phyloP scores from a whole-genome alignment of 1,284 basidiomycete species.

The Naganishia cerealis region DNA sequence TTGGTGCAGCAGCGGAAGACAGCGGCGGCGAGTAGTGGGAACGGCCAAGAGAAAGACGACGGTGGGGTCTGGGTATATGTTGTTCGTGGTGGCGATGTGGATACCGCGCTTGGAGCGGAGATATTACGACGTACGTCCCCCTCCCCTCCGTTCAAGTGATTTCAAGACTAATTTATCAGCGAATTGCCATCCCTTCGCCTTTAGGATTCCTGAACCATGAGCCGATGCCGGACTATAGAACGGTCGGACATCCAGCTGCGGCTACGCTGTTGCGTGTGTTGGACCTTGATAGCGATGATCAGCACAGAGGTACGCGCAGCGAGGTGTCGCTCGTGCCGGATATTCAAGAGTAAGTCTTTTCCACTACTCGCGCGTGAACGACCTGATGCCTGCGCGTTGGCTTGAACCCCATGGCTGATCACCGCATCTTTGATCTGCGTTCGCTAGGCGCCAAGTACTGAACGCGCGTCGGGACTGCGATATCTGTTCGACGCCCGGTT shows the following conservation, averaged over 20 bases:
- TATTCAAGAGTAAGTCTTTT: constrained; percentile 34
- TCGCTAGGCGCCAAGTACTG: constrained; percentile 63
- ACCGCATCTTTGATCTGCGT: too few relatives aligned
- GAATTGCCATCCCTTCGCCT: constrained; percentile 5
- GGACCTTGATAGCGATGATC: constrained; percentile 56
- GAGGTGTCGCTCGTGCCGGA: constrained; percentile 31
- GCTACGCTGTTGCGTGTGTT: constrained; percentile 58
- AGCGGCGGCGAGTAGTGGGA: constrained; percentile 28
- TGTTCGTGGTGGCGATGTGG: constrained; percentile 61
- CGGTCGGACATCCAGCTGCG: constrained; percentile 62
- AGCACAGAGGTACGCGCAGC: constrained; percentile 52
- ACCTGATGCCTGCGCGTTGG: too few relatives aligned
- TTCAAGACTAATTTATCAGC: too few relatives aligned
- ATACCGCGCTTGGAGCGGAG: constrained; percentile 60
- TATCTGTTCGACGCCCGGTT: constrained; percentile 66
- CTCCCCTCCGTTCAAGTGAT: neutral
- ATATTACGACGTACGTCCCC: constrained; percentile 59
- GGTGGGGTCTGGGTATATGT: constrained; percentile 52
- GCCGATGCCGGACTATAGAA: constrained; percentile 63
- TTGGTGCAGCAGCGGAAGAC: constrained; percentile 41
- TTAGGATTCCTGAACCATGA: constrained; percentile 64
- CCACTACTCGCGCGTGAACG: neutral
- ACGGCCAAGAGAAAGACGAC: too few relatives aligned
- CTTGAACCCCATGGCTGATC: too few relatives aligned
- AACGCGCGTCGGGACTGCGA: constrained; percentile 67